Evolutionary conservation across 192 early-diverging fungal genomes (phyloP).

Genomic region (Coemansia sp.): DNA sequence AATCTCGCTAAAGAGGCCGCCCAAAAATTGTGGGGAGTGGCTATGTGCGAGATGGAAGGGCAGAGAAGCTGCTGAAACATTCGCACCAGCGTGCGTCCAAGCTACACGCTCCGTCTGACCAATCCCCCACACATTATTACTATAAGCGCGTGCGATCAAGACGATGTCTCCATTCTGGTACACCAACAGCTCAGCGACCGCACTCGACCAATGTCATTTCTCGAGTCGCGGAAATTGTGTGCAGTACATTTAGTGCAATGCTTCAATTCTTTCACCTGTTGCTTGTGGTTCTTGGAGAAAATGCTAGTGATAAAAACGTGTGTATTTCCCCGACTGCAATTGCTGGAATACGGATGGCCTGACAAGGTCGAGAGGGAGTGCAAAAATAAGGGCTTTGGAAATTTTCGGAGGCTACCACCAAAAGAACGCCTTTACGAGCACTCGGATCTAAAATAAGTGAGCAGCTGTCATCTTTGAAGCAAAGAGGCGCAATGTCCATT

Average conservation of each 20-base stretch:
- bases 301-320: background rate
- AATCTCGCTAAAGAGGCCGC: background rate
- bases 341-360: background rate
- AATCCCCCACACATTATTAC: background rate
- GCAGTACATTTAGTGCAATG: background rate
- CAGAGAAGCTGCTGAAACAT: conserved; percentile 6
- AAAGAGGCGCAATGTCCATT: background rate
- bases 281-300: background rate
- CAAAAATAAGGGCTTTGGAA: background rate
- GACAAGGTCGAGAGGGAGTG: background rate
- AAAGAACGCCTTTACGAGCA: background rate
- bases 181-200: background rate
- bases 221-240: background rate
- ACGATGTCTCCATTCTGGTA: background rate
- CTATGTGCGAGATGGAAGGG: background rate
- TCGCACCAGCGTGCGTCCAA: background rate
- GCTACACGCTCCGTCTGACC: background rate
- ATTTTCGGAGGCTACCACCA: background rate
- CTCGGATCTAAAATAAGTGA: background rate
- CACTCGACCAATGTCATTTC: background rate
- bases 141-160: background rate
- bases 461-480: background rate
- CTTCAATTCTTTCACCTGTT: background rate
- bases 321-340: background rate
- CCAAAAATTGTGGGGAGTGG: background rate